Percentiles rank a stretch among this genome's conserved stretches.
Conservation (phyloP, 2,329 filamentous ascomycete genomes). For the Onygena corvina region DNA sequence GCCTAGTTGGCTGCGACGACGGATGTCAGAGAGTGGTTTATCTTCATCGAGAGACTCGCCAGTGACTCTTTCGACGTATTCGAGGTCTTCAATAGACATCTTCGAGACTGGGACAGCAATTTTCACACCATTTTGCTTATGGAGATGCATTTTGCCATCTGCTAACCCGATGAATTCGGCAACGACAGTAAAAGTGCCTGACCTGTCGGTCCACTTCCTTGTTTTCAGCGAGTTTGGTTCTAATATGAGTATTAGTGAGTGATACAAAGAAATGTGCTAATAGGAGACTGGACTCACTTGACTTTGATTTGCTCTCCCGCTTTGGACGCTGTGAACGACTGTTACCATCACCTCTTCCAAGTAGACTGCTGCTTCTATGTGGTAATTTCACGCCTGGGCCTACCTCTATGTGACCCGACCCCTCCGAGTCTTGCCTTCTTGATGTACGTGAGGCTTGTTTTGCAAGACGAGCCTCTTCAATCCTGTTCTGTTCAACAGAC, state of each 20-base stretch:
- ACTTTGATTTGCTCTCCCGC: conserved; percentile 60
- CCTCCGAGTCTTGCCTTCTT: conserved; percentile 44
- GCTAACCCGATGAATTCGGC: conserved; percentile 90
- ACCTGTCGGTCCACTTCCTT: conserved; percentile 87
- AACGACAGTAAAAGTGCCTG: conserved; percentile 92
- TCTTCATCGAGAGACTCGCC: conserved; percentile 82
- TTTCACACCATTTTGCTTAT: conserved; percentile 96
- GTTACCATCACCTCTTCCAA: conserved; percentile 54
- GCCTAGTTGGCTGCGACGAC: conserved; percentile 36
- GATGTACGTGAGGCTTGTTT: conserved; percentile 60
- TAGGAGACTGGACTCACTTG: conserved; percentile 50
- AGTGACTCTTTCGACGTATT: conserved; percentile 83
- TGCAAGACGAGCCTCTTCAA: conserved; percentile 72
- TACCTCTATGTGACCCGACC: conserved; percentile 54
- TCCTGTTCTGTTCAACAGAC: conserved; percentile 60
- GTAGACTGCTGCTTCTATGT: conserved; percentile 66
- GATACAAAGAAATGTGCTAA: not conserved
- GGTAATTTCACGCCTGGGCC: conserved; percentile 64
- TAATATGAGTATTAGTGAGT: conserved; percentile 27
- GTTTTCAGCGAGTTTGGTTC: conserved; percentile 75
- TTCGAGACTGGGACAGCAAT: conserved; percentile 92
- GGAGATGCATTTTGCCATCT: conserved; percentile 92
- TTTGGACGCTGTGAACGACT: conserved; percentile 59
- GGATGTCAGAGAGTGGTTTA: conserved; percentile 78
- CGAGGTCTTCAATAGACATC: conserved; percentile 89